Percentiles rank a stretch among this genome's conserved stretches.
Conservation (phyloP, 2,329 filamentous ascomycete species). For the Fusarium concolor region DNA sequence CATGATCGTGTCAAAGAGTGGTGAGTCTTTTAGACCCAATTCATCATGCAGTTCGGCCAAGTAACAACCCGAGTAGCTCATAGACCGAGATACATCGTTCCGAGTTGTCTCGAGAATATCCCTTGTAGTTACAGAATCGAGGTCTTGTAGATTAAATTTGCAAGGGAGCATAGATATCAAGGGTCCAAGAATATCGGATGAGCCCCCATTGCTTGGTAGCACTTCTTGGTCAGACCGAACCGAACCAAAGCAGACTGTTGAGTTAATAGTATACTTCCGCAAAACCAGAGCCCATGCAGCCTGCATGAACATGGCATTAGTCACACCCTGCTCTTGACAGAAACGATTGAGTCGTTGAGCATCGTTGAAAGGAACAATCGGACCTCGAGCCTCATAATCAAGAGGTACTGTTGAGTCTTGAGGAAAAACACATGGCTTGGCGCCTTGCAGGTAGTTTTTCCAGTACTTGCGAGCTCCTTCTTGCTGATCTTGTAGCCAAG, state of each 20-base stretch:
- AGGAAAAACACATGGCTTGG: not conserved
- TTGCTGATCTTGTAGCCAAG: not conserved
- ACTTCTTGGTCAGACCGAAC: slow-evolving; percentile 53
- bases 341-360: not conserved
- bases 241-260: slow-evolving; percentile 51
- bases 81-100: not conserved
- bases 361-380: not conserved
- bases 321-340: not conserved
- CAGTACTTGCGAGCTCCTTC: not conserved
- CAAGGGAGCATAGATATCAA: not conserved
- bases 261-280: not conserved
- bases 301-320: not conserved
- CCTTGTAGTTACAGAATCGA: not conserved
- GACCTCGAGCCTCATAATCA: not conserved
- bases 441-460: not conserved
- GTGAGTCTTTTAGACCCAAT: not conserved
- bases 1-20: not conserved
- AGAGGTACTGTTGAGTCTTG: not conserved
- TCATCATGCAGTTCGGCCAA: not conserved
- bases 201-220: slow-evolving; percentile 30
- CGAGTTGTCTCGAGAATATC: not conserved
- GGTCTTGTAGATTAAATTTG: not conserved
- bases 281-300: slow-evolving; percentile 2
- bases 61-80: not conserved
- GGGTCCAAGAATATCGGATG: not conserved